Conservation (phyloP, 1,284 basidiomycete species). For the Hemileia vastatrix region DNA sequence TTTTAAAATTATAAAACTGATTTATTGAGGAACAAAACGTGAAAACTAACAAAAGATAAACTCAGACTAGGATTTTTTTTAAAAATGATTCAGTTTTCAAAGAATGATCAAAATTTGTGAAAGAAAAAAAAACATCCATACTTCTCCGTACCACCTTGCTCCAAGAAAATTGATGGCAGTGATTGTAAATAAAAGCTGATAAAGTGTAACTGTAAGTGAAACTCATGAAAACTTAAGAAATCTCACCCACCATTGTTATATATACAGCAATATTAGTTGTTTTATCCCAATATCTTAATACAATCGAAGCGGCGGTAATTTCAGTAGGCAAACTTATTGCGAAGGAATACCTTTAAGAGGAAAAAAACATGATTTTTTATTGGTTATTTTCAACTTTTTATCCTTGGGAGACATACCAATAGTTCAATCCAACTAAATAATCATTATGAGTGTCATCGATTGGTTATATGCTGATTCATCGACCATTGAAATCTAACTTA, state of each 20-base stretch:
- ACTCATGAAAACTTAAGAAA: conserved; percentile 39
- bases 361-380: neutral
- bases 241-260: neutral
- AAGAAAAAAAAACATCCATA: conserved; percentile 11
- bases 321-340: conserved; percentile 47
- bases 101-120: neutral
- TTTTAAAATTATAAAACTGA: neutral
- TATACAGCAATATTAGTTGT: conserved; percentile 15
- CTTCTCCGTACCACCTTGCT: conserved; percentile 58
- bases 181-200: conserved; percentile 22
- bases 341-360: conserved; percentile 48
- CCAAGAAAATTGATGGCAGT: conserved; percentile 45
- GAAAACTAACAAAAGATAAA: neutral
- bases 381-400: neutral
- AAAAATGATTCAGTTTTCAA: neutral
- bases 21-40: neutral
- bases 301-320: conserved; percentile 20
- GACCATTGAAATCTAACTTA: neutral
- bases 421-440: conserved; percentile 10
- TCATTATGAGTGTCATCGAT: neutral
- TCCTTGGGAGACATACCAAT: neutral
- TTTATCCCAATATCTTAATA: conserved; percentile 26
- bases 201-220: conserved; percentile 46
- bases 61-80: too few relatives aligned
- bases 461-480: neutral